phyloP scores from a whole-genome alignment of 2,329 filamentous ascomycete genomes.

The Aureobasidium leucospermi region DNA sequence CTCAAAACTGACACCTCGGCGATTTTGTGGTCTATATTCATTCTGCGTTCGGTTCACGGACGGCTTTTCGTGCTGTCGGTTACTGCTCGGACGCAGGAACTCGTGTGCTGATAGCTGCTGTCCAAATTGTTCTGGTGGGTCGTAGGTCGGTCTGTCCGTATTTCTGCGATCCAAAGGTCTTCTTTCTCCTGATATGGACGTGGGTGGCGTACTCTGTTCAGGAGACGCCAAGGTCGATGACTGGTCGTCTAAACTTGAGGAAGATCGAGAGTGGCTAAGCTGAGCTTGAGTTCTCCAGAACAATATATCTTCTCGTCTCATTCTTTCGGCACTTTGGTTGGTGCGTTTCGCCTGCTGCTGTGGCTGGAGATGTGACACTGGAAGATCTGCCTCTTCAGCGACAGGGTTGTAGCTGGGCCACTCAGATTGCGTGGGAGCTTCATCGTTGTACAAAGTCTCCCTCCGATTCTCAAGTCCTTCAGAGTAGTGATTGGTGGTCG shows the following conservation, averaged over 20 bases:
- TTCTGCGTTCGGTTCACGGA: not conserved
- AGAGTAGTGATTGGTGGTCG: too few relatives aligned
- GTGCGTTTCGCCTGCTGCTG: not conserved
- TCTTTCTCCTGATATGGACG: not conserved
- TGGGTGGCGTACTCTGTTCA: not conserved
- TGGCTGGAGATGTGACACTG: not conserved
- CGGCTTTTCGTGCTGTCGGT: not conserved
- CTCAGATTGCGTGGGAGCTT: not conserved
- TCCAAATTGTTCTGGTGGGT: not conserved
- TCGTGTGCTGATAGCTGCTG: not conserved
- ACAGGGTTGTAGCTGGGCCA: not conserved
- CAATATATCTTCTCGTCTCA: conserved; percentile 1
- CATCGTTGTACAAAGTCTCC: not conserved
- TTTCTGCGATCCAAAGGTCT: not conserved
- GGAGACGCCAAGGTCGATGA: not conserved
- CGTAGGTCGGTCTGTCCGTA: not conserved
- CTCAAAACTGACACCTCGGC: not conserved
- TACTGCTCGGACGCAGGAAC: not conserved
- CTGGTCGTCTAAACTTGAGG: not conserved
- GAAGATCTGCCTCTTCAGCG: not conserved
- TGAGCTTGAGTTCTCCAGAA: conserved; percentile 5
- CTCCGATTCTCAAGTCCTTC: not conserved
- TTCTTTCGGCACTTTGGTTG: not conserved
- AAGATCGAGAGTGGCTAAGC: not conserved
- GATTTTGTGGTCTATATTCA: not conserved